phyloP scores from a whole-genome alignment of 2,329 filamentous ascomycete genomes.

The Penicillium sp. region DNA sequence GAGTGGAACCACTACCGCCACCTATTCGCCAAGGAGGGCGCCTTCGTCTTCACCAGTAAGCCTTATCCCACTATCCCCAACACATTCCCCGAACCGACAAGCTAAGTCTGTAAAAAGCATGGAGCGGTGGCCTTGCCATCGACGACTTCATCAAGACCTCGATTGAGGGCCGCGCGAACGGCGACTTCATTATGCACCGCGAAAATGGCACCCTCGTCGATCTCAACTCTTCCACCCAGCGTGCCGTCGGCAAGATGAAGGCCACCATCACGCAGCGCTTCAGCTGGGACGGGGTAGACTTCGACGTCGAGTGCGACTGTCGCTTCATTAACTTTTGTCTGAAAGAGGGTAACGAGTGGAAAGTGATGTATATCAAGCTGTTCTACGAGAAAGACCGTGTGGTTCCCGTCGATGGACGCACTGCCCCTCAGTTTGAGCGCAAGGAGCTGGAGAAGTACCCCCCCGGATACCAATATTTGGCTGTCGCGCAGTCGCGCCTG shows the following conservation, averaged over 20 bases:
- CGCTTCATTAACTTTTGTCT: not conserved
- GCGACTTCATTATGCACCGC: not conserved
- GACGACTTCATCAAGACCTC: not conserved
- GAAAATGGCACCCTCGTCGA: not conserved
- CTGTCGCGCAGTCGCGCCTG: not conserved
- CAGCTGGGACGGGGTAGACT: not conserved
- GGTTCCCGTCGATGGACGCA: not conserved
- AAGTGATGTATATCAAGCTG: not conserved
- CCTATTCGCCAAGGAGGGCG: conserved; percentile 49
- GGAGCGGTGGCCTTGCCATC: not conserved
- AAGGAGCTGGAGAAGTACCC: not conserved
- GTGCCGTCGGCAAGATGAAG: not conserved
- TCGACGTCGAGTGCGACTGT: conserved; percentile 1
- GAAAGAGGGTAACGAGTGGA: not conserved
- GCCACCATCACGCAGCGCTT: not conserved
- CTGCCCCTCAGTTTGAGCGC: not conserved
- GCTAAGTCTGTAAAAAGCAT: not conserved
- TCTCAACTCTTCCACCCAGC: not conserved
- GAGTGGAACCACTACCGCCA: conserved; percentile 59
- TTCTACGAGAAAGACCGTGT: not conserved
- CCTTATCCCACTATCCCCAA: no score
- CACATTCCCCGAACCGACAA: not conserved
- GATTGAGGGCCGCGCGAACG: not conserved
- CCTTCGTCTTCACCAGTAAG: conserved; percentile 55
- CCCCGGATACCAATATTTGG: not conserved